These are phyloP conservation scores for Dacryopinax primogenitus DNA, from an alignment of 768 basidiomycete species.

Conservation along the genomic window DNA sequence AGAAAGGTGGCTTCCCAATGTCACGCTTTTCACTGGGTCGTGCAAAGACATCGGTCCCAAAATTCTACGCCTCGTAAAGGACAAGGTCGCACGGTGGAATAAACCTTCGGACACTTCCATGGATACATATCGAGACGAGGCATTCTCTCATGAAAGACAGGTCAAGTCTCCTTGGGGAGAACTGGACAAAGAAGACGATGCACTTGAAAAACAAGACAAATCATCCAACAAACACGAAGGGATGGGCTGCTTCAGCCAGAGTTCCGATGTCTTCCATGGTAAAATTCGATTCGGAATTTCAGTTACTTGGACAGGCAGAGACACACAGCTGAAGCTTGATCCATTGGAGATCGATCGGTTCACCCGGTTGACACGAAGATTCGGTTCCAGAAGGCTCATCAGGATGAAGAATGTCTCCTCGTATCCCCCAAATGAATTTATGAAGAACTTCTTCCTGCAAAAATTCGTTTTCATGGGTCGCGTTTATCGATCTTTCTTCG, in stretches of 20 bases:
- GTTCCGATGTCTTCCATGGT: conserved; percentile 44
- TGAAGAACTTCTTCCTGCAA: conserved; percentile 33
- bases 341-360: conserved; percentile 43
- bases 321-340: conserved; percentile 36
- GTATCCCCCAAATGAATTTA: neutral
- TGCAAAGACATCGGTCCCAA: conserved; percentile 28
- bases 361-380: conserved; percentile 43
- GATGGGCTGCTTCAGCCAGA: conserved; percentile 31
- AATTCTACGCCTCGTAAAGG: no score
- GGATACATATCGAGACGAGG: conserved; percentile 7
- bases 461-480: conserved; percentile 42
- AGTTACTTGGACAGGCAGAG: conserved; percentile 24
- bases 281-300: conserved; percentile 40
- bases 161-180: conserved; percentile 44
- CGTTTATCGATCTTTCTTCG: conserved; percentile 48
- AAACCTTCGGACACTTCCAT: neutral
- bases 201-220: no score
- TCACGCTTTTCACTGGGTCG: conserved; percentile 18
- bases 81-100: no score
- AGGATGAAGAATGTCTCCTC: conserved; percentile 20
- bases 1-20: neutral
- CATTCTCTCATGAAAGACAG: conserved; percentile 14
- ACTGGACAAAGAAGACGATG: conserved; percentile 43
- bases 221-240: conserved; percentile 26
- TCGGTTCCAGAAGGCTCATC: conserved; percentile 50